Conservation (phyloP, 768 basidiomycete species). For the Phanerochaete sordida region DNA sequence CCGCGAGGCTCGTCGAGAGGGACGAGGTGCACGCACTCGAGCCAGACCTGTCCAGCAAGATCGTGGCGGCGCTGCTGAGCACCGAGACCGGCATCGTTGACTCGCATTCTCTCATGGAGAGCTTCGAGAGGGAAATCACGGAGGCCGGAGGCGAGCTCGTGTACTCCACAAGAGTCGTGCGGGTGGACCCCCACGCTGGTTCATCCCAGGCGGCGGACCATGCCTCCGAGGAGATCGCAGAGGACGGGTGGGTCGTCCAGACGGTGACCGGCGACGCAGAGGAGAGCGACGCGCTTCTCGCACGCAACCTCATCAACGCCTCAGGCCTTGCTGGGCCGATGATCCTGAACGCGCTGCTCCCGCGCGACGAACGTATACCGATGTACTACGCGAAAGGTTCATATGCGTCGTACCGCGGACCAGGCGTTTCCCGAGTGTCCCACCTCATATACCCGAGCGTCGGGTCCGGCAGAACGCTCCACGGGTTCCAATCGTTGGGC, state of each 20-base stretch:
- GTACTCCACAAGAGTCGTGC: slow-evolving; percentile 77
- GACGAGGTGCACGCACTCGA: slow-evolving; percentile 70
- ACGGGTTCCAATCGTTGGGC: slow-evolving; percentile 80
- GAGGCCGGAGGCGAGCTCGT: slow-evolving; percentile 69
- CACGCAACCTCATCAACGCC: slow-evolving; percentile 78
- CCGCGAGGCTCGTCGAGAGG: slow-evolving; percentile 65
- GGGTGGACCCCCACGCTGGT: slow-evolving; percentile 62
- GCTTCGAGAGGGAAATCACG: slow-evolving; percentile 75
- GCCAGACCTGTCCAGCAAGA: slow-evolving; percentile 73
- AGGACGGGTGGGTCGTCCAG: slow-evolving; percentile 88
- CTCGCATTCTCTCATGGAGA: slow-evolving; percentile 80
- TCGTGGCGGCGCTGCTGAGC: slow-evolving; percentile 73
- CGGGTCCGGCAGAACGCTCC: slow-evolving; percentile 48
- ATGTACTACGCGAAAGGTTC: slow-evolving; percentile 83
- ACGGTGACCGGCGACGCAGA: slow-evolving; percentile 49
- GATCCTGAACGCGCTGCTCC: slow-evolving; percentile 67
- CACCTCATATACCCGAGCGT: slow-evolving; percentile 94
- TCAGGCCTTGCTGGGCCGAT: slow-evolving; percentile 72
- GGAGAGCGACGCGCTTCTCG: slow-evolving; percentile 62
- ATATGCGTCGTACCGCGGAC: slow-evolving; percentile 85
- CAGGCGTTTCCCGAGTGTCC: slow-evolving; percentile 60
- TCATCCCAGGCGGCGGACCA: slow-evolving; percentile 13
- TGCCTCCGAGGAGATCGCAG: slow-evolving; percentile 28
- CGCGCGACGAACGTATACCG: slow-evolving; percentile 53
- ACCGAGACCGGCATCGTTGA: slow-evolving; percentile 90